Evolutionary conservation across 495 filamentous ascomycete genomes (phyloP), one percentile per base, ranked within the genome.

Genomic region (Penicillium fimorum): DNA sequence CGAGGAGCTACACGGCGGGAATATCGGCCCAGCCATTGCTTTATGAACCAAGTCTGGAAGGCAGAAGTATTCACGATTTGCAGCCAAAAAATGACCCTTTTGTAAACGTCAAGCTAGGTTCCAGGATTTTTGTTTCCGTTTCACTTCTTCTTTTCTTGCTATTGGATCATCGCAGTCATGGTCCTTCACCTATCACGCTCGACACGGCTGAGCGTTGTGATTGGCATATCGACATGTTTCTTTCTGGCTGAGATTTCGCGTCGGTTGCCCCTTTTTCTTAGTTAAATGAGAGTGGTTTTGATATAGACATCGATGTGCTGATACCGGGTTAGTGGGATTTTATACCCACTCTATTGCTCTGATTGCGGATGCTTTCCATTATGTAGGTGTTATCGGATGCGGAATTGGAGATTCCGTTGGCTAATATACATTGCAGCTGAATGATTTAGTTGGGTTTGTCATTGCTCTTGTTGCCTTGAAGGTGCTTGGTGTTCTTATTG

Each of bases 301-400:
- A n/a, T 13, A 3, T 30, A 13, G 10, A 24, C n/a, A 7, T 29
- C 15, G 6, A 35, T 29, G 33, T 42, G 41, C 66, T 65, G 50
- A 70, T 30, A 35, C 11, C 8, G 7, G 17, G n/a, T 11, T 38
- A 78, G 83, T 89, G 48, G 92, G 92, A 24, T 88, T 93, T 62
- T 77, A 84, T 37, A 91, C 92, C 29, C 84, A 87, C 61, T 96
- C 91, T 22, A 81, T 97, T 38, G 92, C 92, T 7, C 71, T 97
- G 55, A 87, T 92, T 60, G 92, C 92, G 17, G 92, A 97, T 77
- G 88, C 92, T 44, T 96, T 96, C 66, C 92, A 97, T 67, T 96
- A 96, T 86, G 87, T 91, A 74, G 55, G 80, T 60, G 30, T 47
- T 20, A 9, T 12, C 27, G 3, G 27, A 13, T 20, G 10, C 8